These are phyloP conservation scores for Trypanosoma boissoni DNA, from an alignment of 208 protist genomes.

Conservation along the genomic window DNA sequence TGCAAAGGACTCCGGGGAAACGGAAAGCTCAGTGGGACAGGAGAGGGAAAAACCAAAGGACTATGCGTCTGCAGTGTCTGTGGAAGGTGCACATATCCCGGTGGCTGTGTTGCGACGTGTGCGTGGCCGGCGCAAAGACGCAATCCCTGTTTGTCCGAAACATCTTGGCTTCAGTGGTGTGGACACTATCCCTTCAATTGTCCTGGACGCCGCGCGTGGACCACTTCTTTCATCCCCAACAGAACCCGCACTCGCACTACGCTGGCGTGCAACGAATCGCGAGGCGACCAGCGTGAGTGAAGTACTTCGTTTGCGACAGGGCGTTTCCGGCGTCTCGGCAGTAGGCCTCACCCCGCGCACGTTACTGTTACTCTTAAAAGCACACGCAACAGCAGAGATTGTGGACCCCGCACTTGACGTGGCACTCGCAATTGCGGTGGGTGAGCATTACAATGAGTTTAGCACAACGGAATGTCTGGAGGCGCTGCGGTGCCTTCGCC, in stretches of 20 bases:
- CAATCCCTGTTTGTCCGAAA: conserved; percentile 16
- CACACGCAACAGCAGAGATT: conserved; percentile 60
- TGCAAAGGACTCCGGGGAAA: too few relatives aligned
- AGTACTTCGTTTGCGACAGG: conserved; percentile 49
- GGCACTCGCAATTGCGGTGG: conserved; percentile 69
- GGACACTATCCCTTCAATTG: conserved; percentile 62
- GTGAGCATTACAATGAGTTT: conserved; percentile 71
- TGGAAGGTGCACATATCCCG: conserved; percentile 15
- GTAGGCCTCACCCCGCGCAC: conserved; percentile 62
- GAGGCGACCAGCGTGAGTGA: conserved; percentile 45
- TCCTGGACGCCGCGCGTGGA: conserved; percentile 67
- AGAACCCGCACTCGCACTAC: conserved; percentile 48
- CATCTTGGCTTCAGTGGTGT: conserved; percentile 63
- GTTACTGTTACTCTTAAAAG: conserved; percentile 61
- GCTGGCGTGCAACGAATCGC: conserved; percentile 75
- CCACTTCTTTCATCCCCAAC: conserved; percentile 59
- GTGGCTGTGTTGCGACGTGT: conserved; percentile 14
- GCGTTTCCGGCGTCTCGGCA: conserved; percentile 31
- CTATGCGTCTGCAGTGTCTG: background rate
- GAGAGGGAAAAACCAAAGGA: background rate
- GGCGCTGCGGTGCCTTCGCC: conserved; percentile 75
- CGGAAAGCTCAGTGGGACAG: too few relatives aligned
- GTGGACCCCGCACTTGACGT: conserved; percentile 70
- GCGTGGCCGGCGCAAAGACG: conserved; percentile 15
- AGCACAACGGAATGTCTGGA: conserved; percentile 64